A percentile compares a stretch with the other conserved stretches of the same genome.
phyloP scores from a whole-genome alignment of 2,329 filamentous ascomycete species.

The Verticillium alfalfae region DNA sequence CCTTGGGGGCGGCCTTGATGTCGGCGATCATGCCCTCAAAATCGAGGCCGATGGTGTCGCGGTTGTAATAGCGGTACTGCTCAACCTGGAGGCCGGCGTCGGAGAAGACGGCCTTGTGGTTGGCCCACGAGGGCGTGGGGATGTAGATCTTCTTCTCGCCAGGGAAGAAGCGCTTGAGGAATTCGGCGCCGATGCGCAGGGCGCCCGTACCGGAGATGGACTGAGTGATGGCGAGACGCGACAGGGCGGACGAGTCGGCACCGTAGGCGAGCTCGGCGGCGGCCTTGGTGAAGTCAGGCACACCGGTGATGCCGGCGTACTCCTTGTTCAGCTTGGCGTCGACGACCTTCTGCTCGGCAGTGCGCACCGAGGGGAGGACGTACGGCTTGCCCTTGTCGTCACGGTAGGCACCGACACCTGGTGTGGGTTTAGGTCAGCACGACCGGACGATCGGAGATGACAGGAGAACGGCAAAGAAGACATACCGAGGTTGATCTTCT shows the following conservation, averaged over 20 bases:
- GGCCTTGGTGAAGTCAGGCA: constrained; percentile 88
- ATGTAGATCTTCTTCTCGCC: constrained; percentile 95
- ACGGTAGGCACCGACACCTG: constrained; percentile 94
- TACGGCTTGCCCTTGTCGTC: constrained; percentile 98
- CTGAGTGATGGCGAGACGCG: constrained; percentile 86
- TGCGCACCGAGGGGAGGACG: constrained; percentile 86
- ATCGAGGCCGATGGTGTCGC: constrained; percentile 96
- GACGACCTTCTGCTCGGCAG: constrained; percentile 84
- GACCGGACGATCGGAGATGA: neutral
- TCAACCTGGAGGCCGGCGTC: constrained; percentile 87
- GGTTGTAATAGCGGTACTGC: constrained; percentile 99
- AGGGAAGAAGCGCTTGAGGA: constrained; percentile 87
- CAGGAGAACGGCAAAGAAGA: constrained; percentile 8
- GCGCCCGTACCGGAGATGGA: constrained; percentile 97
- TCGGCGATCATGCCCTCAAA: constrained; percentile 90
- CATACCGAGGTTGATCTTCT: constrained; percentile 97
- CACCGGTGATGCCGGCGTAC: constrained; percentile 95
- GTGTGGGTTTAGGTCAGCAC: neutral
- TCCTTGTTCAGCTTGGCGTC: constrained; percentile 83
- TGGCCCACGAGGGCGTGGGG: constrained; percentile 93
- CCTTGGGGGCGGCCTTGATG: constrained; percentile 80
- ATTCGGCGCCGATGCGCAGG: constrained; percentile 88
- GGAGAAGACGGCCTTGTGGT: constrained; percentile 94
- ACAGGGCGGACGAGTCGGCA: constrained; percentile 67
- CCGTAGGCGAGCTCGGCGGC: constrained; percentile 91